Base-by-base conservation (phyloP, 305 asterid species). In the Stenogyne calaminthoides region DNA sequence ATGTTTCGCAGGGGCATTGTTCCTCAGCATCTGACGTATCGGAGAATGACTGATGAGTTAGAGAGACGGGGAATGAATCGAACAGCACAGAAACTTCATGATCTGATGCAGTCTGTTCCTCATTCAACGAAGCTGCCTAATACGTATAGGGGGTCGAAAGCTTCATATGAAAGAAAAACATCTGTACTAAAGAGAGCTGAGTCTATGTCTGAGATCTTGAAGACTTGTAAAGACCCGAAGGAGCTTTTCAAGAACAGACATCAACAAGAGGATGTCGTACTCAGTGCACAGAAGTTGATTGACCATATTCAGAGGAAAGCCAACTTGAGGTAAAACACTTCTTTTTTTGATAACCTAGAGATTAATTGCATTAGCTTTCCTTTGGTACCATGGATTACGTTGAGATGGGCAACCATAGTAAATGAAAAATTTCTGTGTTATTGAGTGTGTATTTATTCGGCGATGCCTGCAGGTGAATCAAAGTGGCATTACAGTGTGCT, bases 1-100 rank as follows among this genome's bases (percentile, higher is more conserved):
- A 85, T 93, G 91, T 78, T 91, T 62, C 88, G 91, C 60, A 88
- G 95, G 76, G 98, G 98, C 49, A 75, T 91, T 77, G 88, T 85
- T 68, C 98, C 98, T 65, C 98, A 89, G 76, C 83, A 89, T 71
- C 87, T 93, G 32, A 91, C 98, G 3, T 93, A 89, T 71, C 80
- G 73, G 83, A 89, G 78, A 71, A 75, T 91, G 79, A 67, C 73
- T 1, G 76, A 75, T 15, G 88, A 88, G 59, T 75, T 91, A 18
- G 84, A 83, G 78, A 86, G 81, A 69, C 85, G 78, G 62, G 96
- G 96, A 10, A 84, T 78, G 95, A 25, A 9, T 72, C 82, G 84
- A 46, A 83, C 60, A 55, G 84, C 85, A 1, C 57, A 76, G 75
- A 89, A 88, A 65, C 88, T 93, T 74, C 78, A 80, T 56, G 81